Evolutionary conservation across 345 rosid species (phyloP).

Genomic region (Lepidium sativum): DNA sequence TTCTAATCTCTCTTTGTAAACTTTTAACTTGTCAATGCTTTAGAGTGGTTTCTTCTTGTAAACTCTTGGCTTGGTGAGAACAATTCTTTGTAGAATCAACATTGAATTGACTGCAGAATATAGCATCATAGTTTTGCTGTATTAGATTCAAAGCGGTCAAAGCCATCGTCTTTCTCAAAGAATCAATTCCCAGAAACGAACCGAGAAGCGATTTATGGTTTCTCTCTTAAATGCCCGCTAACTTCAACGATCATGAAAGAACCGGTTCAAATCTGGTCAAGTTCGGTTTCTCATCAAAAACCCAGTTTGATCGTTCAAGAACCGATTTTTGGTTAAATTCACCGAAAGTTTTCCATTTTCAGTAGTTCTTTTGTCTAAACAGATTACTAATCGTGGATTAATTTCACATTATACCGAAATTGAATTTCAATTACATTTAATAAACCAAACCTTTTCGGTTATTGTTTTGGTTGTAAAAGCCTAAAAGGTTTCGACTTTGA

Average conservation of each 20-base stretch:
- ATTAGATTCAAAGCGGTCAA: slow-evolving; percentile 4
- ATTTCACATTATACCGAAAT: background rate
- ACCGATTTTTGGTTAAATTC: too few relatives aligned
- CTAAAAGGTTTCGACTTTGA: background rate
- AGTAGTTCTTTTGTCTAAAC: background rate
- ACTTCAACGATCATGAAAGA: background rate
- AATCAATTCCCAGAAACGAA: slow-evolving; percentile 8
- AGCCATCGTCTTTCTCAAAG: slow-evolving; percentile 12
- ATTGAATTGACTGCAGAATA: too few relatives aligned
- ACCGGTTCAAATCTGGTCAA: background rate
- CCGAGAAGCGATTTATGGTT: background rate
- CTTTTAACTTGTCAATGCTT: too few relatives aligned
- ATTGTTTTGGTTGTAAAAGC: too few relatives aligned
- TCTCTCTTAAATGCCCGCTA: background rate
- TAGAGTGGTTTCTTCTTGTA: too few relatives aligned
- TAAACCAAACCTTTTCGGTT: background rate
- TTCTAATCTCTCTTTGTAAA: too few relatives aligned
- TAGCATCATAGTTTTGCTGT: too few relatives aligned
- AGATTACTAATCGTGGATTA: background rate
- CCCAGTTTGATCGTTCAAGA: too few relatives aligned
- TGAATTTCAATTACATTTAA: background rate
- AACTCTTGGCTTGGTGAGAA: too few relatives aligned
- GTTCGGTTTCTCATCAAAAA: background rate
- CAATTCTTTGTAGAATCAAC: too few relatives aligned
- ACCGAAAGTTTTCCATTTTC: background rate